These are phyloP conservation scores for Lathyrus aphaca DNA, from an alignment of 306 rosid species.

Conservation along the genomic window DNA sequence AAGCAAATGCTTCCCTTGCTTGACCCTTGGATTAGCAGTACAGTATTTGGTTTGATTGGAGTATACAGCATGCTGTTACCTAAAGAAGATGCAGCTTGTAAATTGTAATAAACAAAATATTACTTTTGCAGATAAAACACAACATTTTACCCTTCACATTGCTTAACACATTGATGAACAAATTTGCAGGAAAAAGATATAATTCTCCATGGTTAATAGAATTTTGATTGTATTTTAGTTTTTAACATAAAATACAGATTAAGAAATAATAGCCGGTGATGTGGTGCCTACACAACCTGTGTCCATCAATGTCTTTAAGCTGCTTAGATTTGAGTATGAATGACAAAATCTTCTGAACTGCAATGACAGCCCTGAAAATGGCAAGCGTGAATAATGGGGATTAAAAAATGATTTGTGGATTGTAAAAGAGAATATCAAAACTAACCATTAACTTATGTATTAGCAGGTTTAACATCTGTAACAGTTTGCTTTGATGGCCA, in stretches of 20 bases:
- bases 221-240: not conserved
- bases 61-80: slow-evolving; percentile 2
- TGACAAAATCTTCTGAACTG: slow-evolving; percentile 46
- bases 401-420: no score
- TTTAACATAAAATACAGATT: no score
- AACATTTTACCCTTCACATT: not conserved
- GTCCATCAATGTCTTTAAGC: no score
- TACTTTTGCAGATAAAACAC: not conserved
- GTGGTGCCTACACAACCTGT: no score
- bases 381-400: slow-evolving; percentile 66
- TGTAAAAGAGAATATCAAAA: no score
- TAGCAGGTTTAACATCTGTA: no score
- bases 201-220: not conserved
- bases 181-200: not conserved
- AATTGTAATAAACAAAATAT: not conserved
- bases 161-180: not conserved
- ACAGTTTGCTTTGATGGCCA: no score
- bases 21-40: not conserved
- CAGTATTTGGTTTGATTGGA: not conserved
- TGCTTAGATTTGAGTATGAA: not conserved
- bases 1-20: not conserved
- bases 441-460: no score
- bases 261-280: no score
- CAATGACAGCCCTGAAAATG: slow-evolving; percentile 97
- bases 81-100: slow-evolving; percentile 2